Conservation (phyloP, 306 rosid species). For the Comarum palustre region DNA sequence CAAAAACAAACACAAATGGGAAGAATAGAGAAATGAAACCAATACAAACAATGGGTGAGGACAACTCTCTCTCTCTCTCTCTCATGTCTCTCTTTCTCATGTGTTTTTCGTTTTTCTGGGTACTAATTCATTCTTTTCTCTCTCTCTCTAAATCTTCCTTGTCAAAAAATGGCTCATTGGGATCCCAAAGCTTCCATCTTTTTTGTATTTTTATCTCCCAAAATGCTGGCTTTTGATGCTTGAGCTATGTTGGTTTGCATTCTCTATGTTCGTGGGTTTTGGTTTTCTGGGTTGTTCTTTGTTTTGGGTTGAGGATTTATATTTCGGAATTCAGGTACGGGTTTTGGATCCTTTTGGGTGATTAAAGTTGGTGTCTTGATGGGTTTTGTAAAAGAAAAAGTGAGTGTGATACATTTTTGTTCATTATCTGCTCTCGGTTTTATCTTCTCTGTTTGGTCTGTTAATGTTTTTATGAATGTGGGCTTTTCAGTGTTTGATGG, state of each 20-base stretch:
- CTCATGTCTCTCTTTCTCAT: constrained; percentile 51
- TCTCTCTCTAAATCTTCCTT: constrained; percentile 48
- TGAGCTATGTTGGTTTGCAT: constrained; percentile 30
- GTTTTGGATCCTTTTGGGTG: constrained; percentile 4
- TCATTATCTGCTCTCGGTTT: background rate
- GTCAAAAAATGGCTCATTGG: constrained; percentile 57
- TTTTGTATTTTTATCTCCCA: constrained; percentile 23
- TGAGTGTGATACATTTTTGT: background rate
- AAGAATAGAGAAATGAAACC: background rate
- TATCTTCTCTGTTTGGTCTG: background rate
- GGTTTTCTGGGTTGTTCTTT: constrained; percentile 5
- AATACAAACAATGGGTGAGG: constrained; percentile 25
- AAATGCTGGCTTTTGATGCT: constrained; percentile 39
- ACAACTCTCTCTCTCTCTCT: constrained; percentile 33
- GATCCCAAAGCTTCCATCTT: constrained; percentile 59
- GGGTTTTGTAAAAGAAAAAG: background rate
- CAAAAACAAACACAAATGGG: constrained; percentile 22
- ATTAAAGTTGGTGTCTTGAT: constrained; percentile 21
- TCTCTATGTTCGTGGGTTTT: constrained; percentile 26
- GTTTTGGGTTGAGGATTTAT: constrained; percentile 13
- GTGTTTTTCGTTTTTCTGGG: constrained; percentile 52
- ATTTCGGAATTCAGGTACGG: constrained; percentile 21
- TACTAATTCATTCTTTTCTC: constrained; percentile 22
- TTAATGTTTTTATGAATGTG: background rate
- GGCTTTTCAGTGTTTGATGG: constrained; percentile 3